phyloP scores from a whole-genome alignment of 2,329 filamentous ascomycete species.

The Pyrenochaeta sp. region DNA sequence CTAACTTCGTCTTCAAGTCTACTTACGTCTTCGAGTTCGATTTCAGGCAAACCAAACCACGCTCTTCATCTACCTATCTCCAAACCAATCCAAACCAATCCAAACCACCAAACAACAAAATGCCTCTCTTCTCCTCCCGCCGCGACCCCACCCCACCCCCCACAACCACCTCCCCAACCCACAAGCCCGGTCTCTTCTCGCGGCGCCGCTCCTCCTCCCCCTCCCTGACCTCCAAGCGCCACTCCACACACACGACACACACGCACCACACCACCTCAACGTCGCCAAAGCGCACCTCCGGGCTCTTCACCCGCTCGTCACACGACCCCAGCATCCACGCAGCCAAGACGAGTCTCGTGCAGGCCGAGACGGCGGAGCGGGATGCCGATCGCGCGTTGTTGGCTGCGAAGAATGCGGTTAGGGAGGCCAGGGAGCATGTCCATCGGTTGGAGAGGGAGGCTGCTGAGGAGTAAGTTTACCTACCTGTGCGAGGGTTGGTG shows the following conservation, averaged over 20 bases:
- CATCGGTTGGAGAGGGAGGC: conserved; percentile 70
- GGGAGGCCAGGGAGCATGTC: conserved; percentile 69
- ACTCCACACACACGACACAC: too few species aligned
- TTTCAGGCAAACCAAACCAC: too few species aligned
- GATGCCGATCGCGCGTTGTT: conserved; percentile 71
- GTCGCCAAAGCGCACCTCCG: conserved; percentile 36
- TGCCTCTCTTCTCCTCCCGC: conserved; percentile 47
- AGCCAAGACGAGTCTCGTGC: conserved; percentile 67
- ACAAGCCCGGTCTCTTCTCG: conserved; percentile 44
- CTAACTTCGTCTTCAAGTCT: too few species aligned
- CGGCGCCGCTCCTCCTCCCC: conserved; percentile 47
- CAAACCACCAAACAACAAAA: conserved; percentile 17
- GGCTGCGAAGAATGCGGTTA: conserved; percentile 65
- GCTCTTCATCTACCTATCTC: neutral
- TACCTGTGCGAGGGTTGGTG: neutral
- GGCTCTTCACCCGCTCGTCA: conserved; percentile 54
- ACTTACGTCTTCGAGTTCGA: too few species aligned
- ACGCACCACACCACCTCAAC: conserved; percentile 26
- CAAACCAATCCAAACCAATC: neutral
- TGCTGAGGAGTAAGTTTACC: conserved; percentile 35
- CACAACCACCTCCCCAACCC: conserved; percentile 28
- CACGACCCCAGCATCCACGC: conserved; percentile 69
- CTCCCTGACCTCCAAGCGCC: conserved; percentile 28
- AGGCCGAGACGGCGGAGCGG: conserved; percentile 68
- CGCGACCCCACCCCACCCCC: conserved; percentile 34